Evolutionary conservation across 2,329 filamentous ascomycete genomes (phyloP).

Genomic region (Pestalotiopsis sp.): DNA sequence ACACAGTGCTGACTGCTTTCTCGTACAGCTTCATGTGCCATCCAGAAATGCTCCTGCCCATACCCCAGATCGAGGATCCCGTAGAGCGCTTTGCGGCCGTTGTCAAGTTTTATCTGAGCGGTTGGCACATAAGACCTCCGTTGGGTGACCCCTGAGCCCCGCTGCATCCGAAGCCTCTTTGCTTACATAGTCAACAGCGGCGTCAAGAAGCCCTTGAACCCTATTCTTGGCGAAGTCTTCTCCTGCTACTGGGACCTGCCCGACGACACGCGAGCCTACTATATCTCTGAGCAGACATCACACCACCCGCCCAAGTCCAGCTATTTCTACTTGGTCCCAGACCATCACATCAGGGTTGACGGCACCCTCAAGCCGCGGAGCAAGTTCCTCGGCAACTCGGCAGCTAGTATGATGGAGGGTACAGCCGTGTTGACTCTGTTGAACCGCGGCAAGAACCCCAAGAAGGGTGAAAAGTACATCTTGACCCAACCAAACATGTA

Average conservation of each 20-base stretch:
- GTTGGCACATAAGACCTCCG: constrained; percentile 98
- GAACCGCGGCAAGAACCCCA: constrained; percentile 70
- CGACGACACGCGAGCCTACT: constrained; percentile 85
- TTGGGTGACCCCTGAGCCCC: constrained; percentile 48
- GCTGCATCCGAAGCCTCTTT: constrained; percentile 11
- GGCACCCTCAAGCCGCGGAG: constrained; percentile 93
- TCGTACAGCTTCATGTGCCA: constrained; percentile 92
- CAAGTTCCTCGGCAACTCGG: constrained; percentile 95
- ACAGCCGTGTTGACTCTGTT: constrained; percentile 83
- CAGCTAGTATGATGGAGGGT: constrained; percentile 97
- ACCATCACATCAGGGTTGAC: constrained; percentile 92
- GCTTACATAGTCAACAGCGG: constrained; percentile 57
- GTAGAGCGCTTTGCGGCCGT: constrained; percentile 89
- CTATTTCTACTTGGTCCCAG: constrained; percentile 97
- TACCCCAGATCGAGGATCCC: constrained; percentile 86
- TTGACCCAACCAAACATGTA: constrained; percentile 99
- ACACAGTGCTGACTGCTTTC: constrained; percentile 13
- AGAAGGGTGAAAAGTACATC: constrained; percentile 83
- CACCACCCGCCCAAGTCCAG: constrained; percentile 98
- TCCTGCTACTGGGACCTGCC: constrained; percentile 95
- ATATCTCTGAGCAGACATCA: constrained; percentile 96
- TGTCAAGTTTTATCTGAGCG: constrained; percentile 96
- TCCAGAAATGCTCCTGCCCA: constrained; percentile 89
- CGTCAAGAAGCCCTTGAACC: constrained; percentile 97
- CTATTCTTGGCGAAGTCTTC: constrained; percentile 92